Percentiles rank a stretch among this genome's conserved stretches.
Evolutionary conservation across 2,329 filamentous ascomycete genomes (phyloP).

Genomic region (Paraphoma sp.): DNA sequence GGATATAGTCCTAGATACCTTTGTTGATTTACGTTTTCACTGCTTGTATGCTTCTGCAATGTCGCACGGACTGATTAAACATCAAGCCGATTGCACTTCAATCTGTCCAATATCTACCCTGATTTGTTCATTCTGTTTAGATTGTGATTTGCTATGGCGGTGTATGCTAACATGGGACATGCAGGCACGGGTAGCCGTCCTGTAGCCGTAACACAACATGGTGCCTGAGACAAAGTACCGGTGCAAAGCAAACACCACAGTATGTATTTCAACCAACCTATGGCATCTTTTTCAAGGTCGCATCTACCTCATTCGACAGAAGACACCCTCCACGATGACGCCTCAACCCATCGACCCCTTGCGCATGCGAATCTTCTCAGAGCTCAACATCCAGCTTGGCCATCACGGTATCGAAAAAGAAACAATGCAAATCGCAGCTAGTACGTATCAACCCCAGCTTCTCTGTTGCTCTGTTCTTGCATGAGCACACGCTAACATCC

Average conservation of each 20-base stretch:
- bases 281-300: too few species aligned
- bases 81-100: too few species aligned
- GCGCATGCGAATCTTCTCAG: conserved; percentile 6
- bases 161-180: too few species aligned
- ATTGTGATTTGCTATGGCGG: too few species aligned
- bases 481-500: neutral
- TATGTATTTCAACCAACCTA: neutral
- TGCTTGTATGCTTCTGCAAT: neutral
- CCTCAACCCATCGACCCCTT: neutral
- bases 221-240: neutral
- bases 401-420: conserved; percentile 1
- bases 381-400: neutral
- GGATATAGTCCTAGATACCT: conserved; percentile 19
- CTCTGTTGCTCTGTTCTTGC: too few species aligned
- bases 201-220: too few species aligned
- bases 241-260: neutral
- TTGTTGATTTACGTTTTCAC: neutral
- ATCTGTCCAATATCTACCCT: too few species aligned
- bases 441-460: neutral
- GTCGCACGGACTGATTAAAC: neutral
- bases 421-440: neutral
- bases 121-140: too few species aligned
- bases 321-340: neutral
- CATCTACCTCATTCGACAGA: too few species aligned
- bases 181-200: too few species aligned